Percentiles rank a stretch among this genome's conserved stretches.
Conservation (phyloP, 2,329 filamentous ascomycete species). For the Pyricularia sp. region DNA sequence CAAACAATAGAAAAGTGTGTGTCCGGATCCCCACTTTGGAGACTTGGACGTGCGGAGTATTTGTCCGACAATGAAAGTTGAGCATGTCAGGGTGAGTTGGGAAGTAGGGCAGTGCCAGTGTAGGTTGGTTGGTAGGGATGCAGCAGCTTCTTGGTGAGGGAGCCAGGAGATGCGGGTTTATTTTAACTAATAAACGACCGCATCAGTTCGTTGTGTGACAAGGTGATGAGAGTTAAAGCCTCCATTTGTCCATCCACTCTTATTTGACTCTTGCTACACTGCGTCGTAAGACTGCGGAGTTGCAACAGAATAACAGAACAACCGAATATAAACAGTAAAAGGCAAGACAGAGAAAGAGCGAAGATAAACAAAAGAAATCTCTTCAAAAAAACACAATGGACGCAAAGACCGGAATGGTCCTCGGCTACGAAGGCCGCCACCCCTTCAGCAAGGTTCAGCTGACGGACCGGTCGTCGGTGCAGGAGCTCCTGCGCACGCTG, state of each 20-base stretch:
- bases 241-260: too few relatives aligned
- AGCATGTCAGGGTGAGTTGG: too few relatives aligned
- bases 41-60: not conserved
- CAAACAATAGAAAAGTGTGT: not conserved
- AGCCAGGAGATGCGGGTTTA: too few relatives aligned
- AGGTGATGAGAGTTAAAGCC: too few relatives aligned
- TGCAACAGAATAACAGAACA: too few relatives aligned
- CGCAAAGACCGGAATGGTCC: constrained; percentile 23
- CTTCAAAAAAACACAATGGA: constrained; percentile 4
- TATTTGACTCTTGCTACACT: too few relatives aligned
- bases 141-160: too few relatives aligned
- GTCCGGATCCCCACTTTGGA: not conserved
- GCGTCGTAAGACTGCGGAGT: too few relatives aligned
- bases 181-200: too few relatives aligned
- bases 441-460: constrained; percentile 45
- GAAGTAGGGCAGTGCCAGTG: not conserved
- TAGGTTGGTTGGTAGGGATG: not conserved
- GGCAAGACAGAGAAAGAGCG: not conserved
- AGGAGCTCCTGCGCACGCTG: constrained; percentile 50
- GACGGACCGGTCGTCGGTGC: constrained; percentile 43
- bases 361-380: not conserved
- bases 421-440: constrained; percentile 44
- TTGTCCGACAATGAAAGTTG: not conserved
- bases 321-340: too few relatives aligned
- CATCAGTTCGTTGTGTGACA: too few relatives aligned